A percentile compares a stretch with the other conserved stretches of the same genome.
Conservation (phyloP, 129 eudicot species). For the Centaurea solstitialis region DNA sequence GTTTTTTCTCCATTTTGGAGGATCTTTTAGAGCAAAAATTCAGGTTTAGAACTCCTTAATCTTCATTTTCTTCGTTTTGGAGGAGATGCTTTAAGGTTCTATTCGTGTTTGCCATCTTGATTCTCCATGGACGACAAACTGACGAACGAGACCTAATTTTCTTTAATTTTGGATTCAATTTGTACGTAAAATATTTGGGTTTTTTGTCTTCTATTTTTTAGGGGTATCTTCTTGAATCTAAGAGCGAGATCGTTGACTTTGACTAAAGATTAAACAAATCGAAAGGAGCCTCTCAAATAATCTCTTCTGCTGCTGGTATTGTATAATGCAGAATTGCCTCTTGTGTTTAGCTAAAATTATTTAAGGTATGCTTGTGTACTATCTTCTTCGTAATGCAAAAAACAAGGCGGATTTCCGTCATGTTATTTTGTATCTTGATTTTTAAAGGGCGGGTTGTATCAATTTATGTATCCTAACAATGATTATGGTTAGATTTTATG, state of each 20-base stretch:
- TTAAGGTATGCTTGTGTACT: background rate
- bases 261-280: constrained; percentile 44
- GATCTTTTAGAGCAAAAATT: too few species aligned
- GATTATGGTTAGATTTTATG: constrained; percentile 16
- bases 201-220: constrained; percentile 19
- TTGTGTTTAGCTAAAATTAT: constrained; percentile 5
- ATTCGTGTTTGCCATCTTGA: background rate
- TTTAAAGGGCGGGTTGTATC: constrained; percentile 5
- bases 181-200: background rate
- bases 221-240: constrained; percentile 94
- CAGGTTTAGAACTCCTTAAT: too few species aligned
- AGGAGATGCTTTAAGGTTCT: background rate
- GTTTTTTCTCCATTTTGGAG: too few species aligned
- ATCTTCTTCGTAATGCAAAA: background rate
- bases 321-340: constrained; percentile 10
- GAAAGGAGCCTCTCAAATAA: constrained; percentile 26
- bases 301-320: constrained; percentile 10
- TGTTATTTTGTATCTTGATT: background rate
- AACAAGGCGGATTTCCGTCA: background rate
- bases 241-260: constrained; percentile 64
- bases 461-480: constrained; percentile 22
- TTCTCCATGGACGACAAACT: background rate
- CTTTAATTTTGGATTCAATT: background rate
- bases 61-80: background rate
- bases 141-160: background rate